A percentile compares a stretch with the other conserved stretches of the same genome.
Evolutionary conservation across 2,329 filamentous ascomycete genomes (phyloP).

Genomic region (Fusarium concolor): DNA sequence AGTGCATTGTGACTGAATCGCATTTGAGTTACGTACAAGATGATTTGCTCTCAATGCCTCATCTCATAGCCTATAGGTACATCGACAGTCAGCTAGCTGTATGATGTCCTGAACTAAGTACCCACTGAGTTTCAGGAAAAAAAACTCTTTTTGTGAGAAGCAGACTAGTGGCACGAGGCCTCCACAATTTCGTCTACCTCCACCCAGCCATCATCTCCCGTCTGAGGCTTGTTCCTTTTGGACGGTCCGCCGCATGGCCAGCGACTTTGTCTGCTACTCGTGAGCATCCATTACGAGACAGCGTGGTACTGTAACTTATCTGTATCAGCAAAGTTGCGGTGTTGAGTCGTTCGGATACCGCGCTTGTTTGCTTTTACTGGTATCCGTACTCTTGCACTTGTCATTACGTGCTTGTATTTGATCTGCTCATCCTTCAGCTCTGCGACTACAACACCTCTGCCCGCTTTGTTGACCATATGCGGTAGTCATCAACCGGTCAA

Average conservation of each 20-base stretch:
- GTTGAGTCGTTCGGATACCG: conserved; percentile 44
- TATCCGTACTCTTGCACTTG: background rate
- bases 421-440: conserved; percentile 12
- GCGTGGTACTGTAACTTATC: background rate
- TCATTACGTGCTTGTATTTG: conserved; percentile 2
- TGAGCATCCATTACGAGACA: conserved; percentile 14
- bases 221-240: conserved; percentile 27
- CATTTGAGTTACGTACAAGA: conserved; percentile 7
- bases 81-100: background rate
- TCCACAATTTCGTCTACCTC: conserved; percentile 31
- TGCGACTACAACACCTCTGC: conserved; percentile 16
- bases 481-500: conserved; percentile 31
- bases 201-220: conserved; percentile 29
- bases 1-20: background rate
- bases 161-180: conserved; percentile 38
- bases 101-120: conserved; percentile 11
- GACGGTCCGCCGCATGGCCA: conserved; percentile 28
- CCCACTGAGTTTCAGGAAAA: conserved; percentile 43
- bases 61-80: background rate
- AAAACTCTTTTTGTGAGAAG: conserved; percentile 16
- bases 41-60: conserved; percentile 14
- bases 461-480: conserved; percentile 32
- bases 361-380: conserved; percentile 38
- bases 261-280: conserved; percentile 27
- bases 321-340: conserved; percentile 39